These are phyloP conservation scores for Huntiella savannae DNA, from an alignment of 2,329 filamentous ascomycete genomes.

Conservation along the genomic window DNA sequence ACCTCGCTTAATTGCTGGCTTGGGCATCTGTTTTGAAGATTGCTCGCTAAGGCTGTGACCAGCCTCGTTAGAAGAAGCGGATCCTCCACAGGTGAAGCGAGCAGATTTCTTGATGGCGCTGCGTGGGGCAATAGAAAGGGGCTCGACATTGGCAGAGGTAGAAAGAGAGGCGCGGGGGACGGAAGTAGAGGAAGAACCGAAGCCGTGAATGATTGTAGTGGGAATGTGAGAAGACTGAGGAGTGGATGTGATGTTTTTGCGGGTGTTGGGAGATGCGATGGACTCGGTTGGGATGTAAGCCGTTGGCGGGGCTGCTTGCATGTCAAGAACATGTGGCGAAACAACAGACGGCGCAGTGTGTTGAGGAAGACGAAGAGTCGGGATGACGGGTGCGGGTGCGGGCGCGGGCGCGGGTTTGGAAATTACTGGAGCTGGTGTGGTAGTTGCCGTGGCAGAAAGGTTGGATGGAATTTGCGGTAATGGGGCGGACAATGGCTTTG, in stretches of 20 bases:
- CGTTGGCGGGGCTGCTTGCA: slow-evolving; percentile 15
- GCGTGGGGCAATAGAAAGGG: slow-evolving; percentile 29
- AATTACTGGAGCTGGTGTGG: slow-evolving; percentile 15
- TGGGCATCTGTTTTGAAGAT: slow-evolving; percentile 16
- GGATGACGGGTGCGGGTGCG: slow-evolving; percentile 14
- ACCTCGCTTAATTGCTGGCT: slow-evolving; percentile 17
- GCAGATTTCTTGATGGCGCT: slow-evolving; percentile 46
- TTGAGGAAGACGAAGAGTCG: slow-evolving; percentile 14
- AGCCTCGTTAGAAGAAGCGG: slow-evolving; percentile 52
- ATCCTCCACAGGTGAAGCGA: slow-evolving; percentile 57
- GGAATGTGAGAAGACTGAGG: slow-evolving; percentile 18
- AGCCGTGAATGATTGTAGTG: slow-evolving; percentile 45
- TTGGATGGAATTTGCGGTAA: slow-evolving; percentile 21
- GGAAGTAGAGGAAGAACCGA: slow-evolving; percentile 42
- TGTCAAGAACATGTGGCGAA: slow-evolving; percentile 14
- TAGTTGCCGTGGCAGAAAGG: slow-evolving; percentile 11
- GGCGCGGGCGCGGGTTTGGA: slow-evolving; percentile 20
- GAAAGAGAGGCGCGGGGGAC: slow-evolving; percentile 7
- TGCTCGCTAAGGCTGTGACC: slow-evolving; percentile 27
- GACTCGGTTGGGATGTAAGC: slow-evolving; percentile 10
- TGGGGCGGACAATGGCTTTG: slow-evolving; percentile 42
- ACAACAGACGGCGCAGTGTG: slow-evolving; percentile 17
- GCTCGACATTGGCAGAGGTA: slow-evolving; percentile 18
- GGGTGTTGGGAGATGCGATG: slow-evolving; percentile 4
- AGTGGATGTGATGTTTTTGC: not conserved